Percentiles rank a stretch among this genome's conserved stretches.
phyloP scores from a whole-genome alignment of 192 early-diverging fungal species.

The Backusella sp. region DNA sequence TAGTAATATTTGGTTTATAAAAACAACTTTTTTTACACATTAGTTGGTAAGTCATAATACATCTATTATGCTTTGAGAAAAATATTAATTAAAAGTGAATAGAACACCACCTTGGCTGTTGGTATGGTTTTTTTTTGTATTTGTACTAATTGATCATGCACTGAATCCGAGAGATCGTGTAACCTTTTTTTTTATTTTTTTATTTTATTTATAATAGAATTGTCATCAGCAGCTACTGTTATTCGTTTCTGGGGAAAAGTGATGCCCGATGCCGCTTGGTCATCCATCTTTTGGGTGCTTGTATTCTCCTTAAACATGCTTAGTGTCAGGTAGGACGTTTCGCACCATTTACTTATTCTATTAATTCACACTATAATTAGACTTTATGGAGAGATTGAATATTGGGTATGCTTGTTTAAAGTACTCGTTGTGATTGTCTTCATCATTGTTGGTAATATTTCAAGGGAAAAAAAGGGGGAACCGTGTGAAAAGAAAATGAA shows the following conservation, averaged over 20 bases:
- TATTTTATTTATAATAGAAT: conserved; percentile 43
- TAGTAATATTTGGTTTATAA: not conserved
- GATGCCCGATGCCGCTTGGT: conserved; percentile 41
- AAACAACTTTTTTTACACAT: conserved; percentile 36
- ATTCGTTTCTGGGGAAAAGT: conserved; percentile 61
- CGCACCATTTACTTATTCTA: too few species aligned
- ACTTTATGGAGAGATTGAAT: conserved; percentile 89
- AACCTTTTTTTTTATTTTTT: conserved; percentile 35
- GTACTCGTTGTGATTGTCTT: conserved; percentile 78
- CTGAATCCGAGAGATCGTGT: not conserved
- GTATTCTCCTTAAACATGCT: conserved; percentile 63
- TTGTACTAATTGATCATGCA: not conserved
- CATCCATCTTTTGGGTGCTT: conserved; percentile 50
- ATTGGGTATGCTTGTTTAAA: conserved; percentile 76
- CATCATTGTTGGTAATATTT: conserved; percentile 55
- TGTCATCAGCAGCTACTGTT: conserved; percentile 79
- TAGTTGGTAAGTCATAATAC: conserved; percentile 23
- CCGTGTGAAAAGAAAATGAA: not conserved
- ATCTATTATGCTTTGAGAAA: not conserved
- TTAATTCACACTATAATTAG: conserved; percentile 19
- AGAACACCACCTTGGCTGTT: conserved; percentile 16
- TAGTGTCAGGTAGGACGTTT: conserved; percentile 35
- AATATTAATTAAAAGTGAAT: not conserved
- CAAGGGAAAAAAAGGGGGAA: not conserved
- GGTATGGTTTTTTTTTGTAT: not conserved